phyloP scores from a whole-genome alignment of 1,284 basidiomycete species.

The Puccinia triticina region DNA sequence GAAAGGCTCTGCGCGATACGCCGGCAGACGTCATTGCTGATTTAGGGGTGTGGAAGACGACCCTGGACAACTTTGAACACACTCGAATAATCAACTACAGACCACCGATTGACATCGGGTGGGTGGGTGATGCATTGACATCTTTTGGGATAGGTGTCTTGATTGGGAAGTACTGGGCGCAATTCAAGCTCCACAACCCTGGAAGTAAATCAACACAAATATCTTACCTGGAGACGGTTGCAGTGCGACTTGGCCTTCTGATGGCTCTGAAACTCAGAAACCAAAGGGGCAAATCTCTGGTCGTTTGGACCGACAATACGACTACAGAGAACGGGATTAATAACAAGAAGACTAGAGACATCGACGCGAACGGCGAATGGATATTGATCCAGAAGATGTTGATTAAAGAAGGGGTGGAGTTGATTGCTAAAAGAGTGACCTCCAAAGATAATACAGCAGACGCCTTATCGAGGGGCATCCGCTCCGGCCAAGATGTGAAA shows the following conservation, averaged over 20 bases:
- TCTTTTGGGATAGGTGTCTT: not conserved
- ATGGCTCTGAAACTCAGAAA: not conserved
- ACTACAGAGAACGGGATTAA: not conserved
- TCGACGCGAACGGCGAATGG: not conserved
- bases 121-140: constrained; percentile 16
- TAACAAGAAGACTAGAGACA: not conserved
- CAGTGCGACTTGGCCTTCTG: not conserved
- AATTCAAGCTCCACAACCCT: not conserved
- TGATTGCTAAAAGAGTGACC: not conserved
- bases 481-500: not conserved
- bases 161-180: not conserved
- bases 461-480: not conserved
- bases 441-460: not conserved
- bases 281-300: not conserved
- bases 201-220: not conserved
- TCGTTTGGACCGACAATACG: not conserved
- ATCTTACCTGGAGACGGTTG: constrained; percentile 11
- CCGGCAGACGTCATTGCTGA: not conserved
- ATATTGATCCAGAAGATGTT: not conserved
- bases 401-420: not conserved
- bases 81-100: not conserved
- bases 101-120: not conserved
- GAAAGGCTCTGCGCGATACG: no score
- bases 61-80: not conserved
- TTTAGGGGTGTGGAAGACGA: not conserved